Conservation (phyloP, 179 eudicot species). For the Amaranthus tricolor region DNA sequence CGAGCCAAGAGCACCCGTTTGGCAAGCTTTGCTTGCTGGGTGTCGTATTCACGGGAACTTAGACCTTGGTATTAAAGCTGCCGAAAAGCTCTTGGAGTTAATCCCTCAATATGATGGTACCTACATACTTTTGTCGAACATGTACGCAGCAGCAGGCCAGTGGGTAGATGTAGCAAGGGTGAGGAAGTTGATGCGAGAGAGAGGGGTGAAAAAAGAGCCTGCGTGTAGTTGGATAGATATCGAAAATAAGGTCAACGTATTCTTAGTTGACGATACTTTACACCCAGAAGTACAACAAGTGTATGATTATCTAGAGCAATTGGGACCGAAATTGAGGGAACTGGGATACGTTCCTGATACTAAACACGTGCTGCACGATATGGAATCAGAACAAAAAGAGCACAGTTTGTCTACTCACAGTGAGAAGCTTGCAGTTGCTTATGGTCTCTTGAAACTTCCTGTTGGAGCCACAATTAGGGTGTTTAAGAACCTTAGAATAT, state of each 20-base stretch:
- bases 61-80: conserved; percentile 60
- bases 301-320: conserved; percentile 50
- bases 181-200: conserved; percentile 59
- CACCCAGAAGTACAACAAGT: conserved; percentile 65
- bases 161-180: conserved; percentile 63
- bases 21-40: conserved; percentile 70
- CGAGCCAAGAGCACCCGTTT: conserved; percentile 56
- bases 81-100: conserved; percentile 48
- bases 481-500: conserved; percentile 66
- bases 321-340: conserved; percentile 50
- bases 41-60: conserved; percentile 57
- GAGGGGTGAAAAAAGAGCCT: conserved; percentile 78
- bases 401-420: conserved; percentile 59
- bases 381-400: conserved; percentile 62
- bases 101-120: conserved; percentile 63
- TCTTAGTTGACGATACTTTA: conserved; percentile 56
- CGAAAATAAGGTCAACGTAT: conserved; percentile 57
- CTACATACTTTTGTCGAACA: conserved; percentile 61
- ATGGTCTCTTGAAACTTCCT: conserved; percentile 65
- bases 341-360: conserved; percentile 66
- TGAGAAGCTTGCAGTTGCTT: conserved; percentile 73
- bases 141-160: conserved; percentile 55
- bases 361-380: conserved; percentile 57
- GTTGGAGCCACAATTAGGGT: conserved; percentile 63
- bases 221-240: conserved; percentile 83